phyloP scores from a whole-genome alignment of 2,329 filamentous ascomycete species.

The Cladosporium sp. region DNA sequence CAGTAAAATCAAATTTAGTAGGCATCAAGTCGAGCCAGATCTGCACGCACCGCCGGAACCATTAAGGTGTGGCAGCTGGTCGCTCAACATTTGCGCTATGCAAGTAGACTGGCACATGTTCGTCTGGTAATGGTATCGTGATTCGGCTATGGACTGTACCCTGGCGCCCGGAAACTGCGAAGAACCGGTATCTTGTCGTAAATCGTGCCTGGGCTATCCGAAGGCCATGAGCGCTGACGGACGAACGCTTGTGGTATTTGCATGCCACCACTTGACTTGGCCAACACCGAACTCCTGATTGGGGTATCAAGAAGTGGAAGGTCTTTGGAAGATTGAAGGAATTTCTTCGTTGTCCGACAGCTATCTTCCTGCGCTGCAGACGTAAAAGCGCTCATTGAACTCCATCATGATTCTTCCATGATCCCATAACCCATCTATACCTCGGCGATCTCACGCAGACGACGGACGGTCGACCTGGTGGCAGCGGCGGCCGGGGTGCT shows the following conservation, averaged over 20 bases:
- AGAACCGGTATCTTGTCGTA: background rate
- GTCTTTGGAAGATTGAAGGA: slow-evolving; percentile 19
- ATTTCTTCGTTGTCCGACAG: slow-evolving; percentile 19
- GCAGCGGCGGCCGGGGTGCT: slow-evolving; percentile 91
- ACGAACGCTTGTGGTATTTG: background rate
- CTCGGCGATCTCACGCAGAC: slow-evolving; percentile 96
- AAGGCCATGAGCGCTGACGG: background rate
- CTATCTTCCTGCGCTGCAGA: slow-evolving; percentile 22
- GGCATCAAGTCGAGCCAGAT: background rate
- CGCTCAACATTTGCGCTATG: background rate
- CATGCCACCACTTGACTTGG: background rate
- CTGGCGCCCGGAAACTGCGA: background rate
- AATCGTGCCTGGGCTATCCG: background rate
- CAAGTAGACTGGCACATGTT: background rate
- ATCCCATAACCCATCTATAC: slow-evolving; percentile 56
- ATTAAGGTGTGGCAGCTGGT: background rate
- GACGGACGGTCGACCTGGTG: slow-evolving; percentile 93
- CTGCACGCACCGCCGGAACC: background rate
- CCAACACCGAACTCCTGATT: slow-evolving; percentile 1
- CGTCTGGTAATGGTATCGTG: background rate
- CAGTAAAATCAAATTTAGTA: background rate
- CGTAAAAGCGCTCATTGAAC: slow-evolving; percentile 24
- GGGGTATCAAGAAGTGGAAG: slow-evolving; percentile 5
- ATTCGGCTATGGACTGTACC: slow-evolving; percentile 7
- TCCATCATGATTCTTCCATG: slow-evolving; percentile 21